phyloP scores from a whole-genome alignment of 2,329 filamentous ascomycete species.

The Tolypocladium tropicale region DNA sequence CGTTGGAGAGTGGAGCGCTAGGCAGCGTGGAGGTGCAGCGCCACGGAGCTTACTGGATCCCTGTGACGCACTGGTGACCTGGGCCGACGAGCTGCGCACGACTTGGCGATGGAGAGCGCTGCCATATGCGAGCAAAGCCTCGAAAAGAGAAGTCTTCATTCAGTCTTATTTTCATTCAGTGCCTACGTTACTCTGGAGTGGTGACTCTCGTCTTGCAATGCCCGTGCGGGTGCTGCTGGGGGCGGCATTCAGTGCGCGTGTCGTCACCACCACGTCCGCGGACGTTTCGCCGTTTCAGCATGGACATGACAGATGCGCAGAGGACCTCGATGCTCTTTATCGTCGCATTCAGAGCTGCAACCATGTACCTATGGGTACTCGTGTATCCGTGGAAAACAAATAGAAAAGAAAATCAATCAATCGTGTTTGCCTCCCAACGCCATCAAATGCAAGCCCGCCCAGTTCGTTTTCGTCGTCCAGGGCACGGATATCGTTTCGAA shows the following conservation, averaged over 20 bases:
- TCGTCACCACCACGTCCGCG: not conserved
- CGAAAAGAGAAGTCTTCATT: too few species aligned
- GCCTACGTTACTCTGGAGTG: not conserved
- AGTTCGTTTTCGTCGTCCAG: not conserved
- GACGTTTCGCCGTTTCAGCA: not conserved
- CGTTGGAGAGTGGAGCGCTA: not conserved
- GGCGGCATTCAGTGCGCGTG: not conserved
- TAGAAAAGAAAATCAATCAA: not conserved
- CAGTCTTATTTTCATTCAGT: not conserved
- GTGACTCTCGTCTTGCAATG: not conserved
- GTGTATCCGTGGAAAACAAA: too few species aligned
- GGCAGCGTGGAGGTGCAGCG: not conserved
- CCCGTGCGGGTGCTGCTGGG: not conserved
- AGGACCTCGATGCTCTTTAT: not conserved
- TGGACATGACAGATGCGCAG: not conserved
- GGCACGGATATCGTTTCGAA: not conserved
- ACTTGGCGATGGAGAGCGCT: not conserved
- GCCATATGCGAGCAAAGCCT: not conserved
- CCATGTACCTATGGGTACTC: not conserved
- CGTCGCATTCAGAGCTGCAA: not conserved
- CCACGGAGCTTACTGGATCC: not conserved
- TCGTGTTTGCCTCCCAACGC: constrained; percentile 5
- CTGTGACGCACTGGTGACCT: not conserved
- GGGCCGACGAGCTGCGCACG: not conserved
- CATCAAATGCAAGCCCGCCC: constrained; percentile 6